phyloP scores from a whole-genome alignment of 805 yeast genomes.

The Myxozyma udenii region DNA sequence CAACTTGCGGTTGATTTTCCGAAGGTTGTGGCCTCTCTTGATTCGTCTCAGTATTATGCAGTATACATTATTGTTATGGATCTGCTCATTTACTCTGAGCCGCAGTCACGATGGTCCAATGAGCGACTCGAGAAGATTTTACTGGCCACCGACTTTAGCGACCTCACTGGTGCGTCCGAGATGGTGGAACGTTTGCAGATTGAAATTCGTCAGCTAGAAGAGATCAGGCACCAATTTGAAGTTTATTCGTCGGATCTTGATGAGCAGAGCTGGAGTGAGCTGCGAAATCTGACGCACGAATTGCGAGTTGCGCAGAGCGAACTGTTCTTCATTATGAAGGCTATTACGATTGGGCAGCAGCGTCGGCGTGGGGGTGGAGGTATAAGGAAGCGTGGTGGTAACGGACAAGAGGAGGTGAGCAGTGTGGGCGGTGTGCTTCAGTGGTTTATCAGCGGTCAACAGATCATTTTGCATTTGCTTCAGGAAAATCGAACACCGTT shows the following conservation, averaged over 20 bases:
- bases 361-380: constrained; percentile 25
- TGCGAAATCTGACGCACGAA: constrained; percentile 21
- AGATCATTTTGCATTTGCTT: constrained; percentile 67
- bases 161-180: constrained; percentile 49
- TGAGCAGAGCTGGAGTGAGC: constrained; percentile 38
- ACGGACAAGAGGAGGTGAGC: constrained; percentile 29
- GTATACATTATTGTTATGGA: constrained; percentile 61
- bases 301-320: constrained; percentile 38
- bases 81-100: constrained; percentile 70
- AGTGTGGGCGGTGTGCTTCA: constrained; percentile 47
- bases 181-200: constrained; percentile 51
- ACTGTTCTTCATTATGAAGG: constrained; percentile 47
- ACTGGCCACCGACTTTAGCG: constrained; percentile 67
- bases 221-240: constrained; percentile 47
- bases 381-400: not conserved
- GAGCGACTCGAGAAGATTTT: constrained; percentile 64
- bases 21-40: constrained; percentile 60
- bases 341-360: constrained; percentile 41
- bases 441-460: constrained; percentile 64
- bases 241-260: constrained; percentile 44
- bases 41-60: constrained; percentile 69
- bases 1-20: constrained; percentile 66
- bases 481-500: constrained; percentile 60
- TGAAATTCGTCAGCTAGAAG: constrained; percentile 44
- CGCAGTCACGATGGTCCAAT: constrained; percentile 54